Conservation (phyloP, 2,329 filamentous ascomycete genomes). For the Teratosphaeriaceae sp. region DNA sequence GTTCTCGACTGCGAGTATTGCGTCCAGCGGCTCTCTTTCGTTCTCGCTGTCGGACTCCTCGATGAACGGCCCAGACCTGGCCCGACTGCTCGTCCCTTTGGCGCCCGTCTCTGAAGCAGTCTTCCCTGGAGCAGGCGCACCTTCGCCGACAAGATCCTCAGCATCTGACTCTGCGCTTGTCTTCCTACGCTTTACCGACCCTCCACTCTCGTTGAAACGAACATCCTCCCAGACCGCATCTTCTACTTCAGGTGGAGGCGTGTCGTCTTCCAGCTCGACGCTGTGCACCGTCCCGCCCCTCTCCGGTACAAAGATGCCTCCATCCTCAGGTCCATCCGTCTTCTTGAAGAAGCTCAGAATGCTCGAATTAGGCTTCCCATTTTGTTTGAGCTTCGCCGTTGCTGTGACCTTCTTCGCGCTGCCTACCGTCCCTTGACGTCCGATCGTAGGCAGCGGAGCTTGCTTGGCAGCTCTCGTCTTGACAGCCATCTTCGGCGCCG, state of each 20-base stretch:
- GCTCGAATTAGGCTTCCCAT: constrained; percentile 41
- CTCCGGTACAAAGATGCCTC: constrained; percentile 33
- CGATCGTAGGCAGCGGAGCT: constrained; percentile 22
- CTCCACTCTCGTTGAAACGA: constrained; percentile 39
- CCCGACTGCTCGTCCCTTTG: background rate
- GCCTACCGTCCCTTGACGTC: constrained; percentile 21
- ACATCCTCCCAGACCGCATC: constrained; percentile 18
- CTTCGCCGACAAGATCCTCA: constrained; percentile 11
- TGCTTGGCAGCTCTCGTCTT: constrained; percentile 22
- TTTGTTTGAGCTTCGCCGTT: constrained; percentile 31
- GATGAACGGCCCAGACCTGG: constrained; percentile 54
- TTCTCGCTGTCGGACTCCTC: constrained; percentile 62
- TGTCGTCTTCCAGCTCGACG: constrained; percentile 3
- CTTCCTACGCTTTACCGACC: constrained; percentile 38
- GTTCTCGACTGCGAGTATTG: constrained; percentile 15
- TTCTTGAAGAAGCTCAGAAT: constrained; percentile 52
- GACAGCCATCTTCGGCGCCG: constrained; percentile 25
- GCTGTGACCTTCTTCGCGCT: constrained; percentile 30
- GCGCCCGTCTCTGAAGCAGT: background rate
- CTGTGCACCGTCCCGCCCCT: background rate
- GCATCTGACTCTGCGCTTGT: constrained; percentile 12
- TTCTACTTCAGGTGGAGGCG: constrained; percentile 11
- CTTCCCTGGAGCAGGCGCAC: constrained; percentile 38
- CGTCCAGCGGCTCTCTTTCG: constrained; percentile 21
- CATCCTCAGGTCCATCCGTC: constrained; percentile 29